Conservation (phyloP, 805 yeast genomes). For the Hanseniaspora lachancei region DNA sequence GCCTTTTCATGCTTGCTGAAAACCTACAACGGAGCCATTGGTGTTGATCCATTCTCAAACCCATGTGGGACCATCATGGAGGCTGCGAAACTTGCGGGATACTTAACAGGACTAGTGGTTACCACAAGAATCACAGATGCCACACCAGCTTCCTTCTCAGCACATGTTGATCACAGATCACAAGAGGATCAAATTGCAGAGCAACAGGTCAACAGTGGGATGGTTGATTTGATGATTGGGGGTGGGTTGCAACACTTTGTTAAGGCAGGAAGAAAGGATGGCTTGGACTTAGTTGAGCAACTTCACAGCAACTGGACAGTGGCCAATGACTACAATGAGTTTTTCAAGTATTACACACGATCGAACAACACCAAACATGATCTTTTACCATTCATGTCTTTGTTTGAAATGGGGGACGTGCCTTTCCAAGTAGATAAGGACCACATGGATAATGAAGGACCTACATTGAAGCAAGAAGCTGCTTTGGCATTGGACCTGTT, state of each 20-base stretch:
- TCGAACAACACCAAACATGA: slow-evolving; percentile 48
- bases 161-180: slow-evolving; percentile 63
- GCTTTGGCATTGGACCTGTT: slow-evolving; percentile 59
- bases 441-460: slow-evolving; percentile 35
- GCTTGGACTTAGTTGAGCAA: slow-evolving; percentile 50
- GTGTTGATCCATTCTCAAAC: slow-evolving; percentile 50
- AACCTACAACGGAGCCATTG: slow-evolving; percentile 82
- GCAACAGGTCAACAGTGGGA: slow-evolving; percentile 62
- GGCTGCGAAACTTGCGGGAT: slow-evolving; percentile 72
- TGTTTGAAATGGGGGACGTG: slow-evolving; percentile 63
- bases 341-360: slow-evolving; percentile 26
- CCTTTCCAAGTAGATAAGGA: slow-evolving; percentile 77
- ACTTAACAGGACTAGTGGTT: slow-evolving; percentile 77
- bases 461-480: slow-evolving; percentile 71
- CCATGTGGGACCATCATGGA: slow-evolving; percentile 86
- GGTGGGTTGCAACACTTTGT: slow-evolving; percentile 82
- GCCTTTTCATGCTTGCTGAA: slow-evolving; percentile 79
- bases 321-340: slow-evolving; percentile 36
- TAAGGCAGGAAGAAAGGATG: slow-evolving; percentile 38
- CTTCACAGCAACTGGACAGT: slow-evolving; percentile 37
- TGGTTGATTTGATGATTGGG: slow-evolving; percentile 75
- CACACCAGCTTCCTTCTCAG: slow-evolving; percentile 79
- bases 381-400: slow-evolving; percentile 61
- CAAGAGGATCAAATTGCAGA: slow-evolving; percentile 79
- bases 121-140: slow-evolving; percentile 91